phyloP scores from a whole-genome alignment of 768 basidiomycete genomes.

The Chalciporus pseudorubinellus region DNA sequence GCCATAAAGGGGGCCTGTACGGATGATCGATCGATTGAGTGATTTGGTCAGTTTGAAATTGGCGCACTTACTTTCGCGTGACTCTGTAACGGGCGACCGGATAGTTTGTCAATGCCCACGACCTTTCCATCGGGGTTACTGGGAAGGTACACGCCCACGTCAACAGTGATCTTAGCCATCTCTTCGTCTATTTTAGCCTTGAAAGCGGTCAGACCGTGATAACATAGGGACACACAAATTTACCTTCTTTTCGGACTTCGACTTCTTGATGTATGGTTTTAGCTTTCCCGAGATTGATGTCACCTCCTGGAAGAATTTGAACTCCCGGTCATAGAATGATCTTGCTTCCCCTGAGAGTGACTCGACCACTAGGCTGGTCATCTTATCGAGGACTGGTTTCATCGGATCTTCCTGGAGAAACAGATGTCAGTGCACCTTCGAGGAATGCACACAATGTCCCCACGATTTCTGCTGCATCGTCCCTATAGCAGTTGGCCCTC shows the following conservation, averaged over 20 bases:
- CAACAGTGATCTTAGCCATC: conserved; percentile 93
- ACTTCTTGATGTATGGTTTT: conserved; percentile 93
- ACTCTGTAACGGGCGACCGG: conserved; percentile 92
- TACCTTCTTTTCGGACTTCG: conserved; percentile 96
- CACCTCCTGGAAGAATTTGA: conserved; percentile 92
- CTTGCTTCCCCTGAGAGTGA: conserved; percentile 88
- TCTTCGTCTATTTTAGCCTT: conserved; percentile 99
- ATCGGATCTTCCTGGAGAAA: conserved; percentile 79
- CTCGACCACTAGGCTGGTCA: conserved; percentile 76
- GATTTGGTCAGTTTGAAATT: neutral
- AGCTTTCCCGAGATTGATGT: conserved; percentile 98
- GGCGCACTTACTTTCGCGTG: conserved; percentile 83
- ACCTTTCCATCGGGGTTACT: conserved; percentile 97
- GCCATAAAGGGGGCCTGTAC: conserved; percentile 99
- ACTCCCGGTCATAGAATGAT: conserved; percentile 91
- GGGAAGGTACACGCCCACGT: conserved; percentile 95
- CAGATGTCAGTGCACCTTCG: conserved; percentile 1
- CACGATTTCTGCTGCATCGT: conserved; percentile 83
- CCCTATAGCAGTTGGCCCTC: conserved; percentile 97
- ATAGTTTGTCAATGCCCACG: conserved; percentile 96
- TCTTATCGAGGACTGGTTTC: conserved; percentile 91
- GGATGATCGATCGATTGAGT: conserved; percentile 3
- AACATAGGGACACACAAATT: neutral
- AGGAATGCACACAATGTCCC: conserved; percentile 21
- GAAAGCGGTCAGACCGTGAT: neutral